phyloP scores from a whole-genome alignment of 106 monocot species.

The Dioscorea zingiberensis region DNA sequence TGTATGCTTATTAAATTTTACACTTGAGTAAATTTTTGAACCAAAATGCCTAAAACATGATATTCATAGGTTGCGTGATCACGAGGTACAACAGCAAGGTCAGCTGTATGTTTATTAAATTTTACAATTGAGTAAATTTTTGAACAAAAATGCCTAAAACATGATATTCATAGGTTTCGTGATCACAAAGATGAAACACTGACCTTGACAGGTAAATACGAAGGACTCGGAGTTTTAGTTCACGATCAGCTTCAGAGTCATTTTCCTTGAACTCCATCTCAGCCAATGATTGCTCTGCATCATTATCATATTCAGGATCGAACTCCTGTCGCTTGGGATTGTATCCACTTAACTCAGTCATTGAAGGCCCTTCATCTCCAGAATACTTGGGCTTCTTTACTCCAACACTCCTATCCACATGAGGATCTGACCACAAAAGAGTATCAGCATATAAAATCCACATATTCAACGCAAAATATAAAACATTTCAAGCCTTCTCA shows the following conservation, averaged over 20 bases:
- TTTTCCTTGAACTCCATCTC: conserved; percentile 99
- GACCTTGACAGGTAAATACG: conserved; percentile 80
- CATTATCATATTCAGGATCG: conserved; percentile 95
- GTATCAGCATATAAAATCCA: neutral
- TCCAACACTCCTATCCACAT: conserved; percentile 86
- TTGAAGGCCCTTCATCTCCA: conserved; percentile 72
- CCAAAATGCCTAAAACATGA: too few species aligned
- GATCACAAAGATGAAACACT: neutral
- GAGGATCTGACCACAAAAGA: conserved; percentile 45
- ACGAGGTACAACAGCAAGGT: too few species aligned
- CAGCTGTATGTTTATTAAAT: too few species aligned
- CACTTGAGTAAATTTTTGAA: too few species aligned
- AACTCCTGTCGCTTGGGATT: conserved; percentile 92
- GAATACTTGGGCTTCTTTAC: conserved; percentile 82
- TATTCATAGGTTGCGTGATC: too few species aligned
- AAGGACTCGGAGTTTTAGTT: conserved; percentile 73
- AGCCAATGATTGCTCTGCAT: conserved; percentile 83
- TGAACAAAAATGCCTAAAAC: too few species aligned
- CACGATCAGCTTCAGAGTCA: conserved; percentile 76
- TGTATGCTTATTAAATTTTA: too few species aligned
- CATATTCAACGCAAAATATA: too few species aligned
- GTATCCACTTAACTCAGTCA: conserved; percentile 79
- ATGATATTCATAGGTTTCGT: too few species aligned
- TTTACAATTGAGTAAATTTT: too few species aligned
- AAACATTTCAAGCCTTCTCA: too few species aligned